A percentile compares a stretch with the other conserved stretches of the same genome.
Evolutionary conservation across 2,329 filamentous ascomycete species (phyloP).

Genomic region (Aurifilum marmelostoma): DNA sequence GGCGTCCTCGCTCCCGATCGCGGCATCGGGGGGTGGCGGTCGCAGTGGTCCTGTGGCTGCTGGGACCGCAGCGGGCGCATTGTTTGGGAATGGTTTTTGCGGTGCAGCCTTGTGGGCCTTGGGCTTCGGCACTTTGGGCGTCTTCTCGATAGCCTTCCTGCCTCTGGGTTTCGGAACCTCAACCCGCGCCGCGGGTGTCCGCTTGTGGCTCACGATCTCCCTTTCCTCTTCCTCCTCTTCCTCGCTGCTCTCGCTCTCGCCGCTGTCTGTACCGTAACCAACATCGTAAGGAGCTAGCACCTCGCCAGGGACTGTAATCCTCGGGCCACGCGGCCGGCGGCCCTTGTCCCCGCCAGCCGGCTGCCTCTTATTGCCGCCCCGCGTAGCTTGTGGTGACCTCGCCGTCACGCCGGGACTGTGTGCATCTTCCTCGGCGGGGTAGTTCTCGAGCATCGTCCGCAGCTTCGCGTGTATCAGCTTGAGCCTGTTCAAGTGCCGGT

Average conservation of each 20-base stretch:
- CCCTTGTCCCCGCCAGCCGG: slow-evolving; percentile 48
- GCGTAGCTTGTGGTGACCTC: slow-evolving; percentile 58
- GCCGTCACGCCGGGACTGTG: slow-evolving; percentile 53
- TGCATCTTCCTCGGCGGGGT: slow-evolving; percentile 54
- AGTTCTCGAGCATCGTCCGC: slow-evolving; percentile 63
- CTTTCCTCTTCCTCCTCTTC: slow-evolving; percentile 52
- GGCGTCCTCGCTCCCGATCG: slow-evolving; percentile 60
- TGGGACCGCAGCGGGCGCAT: slow-evolving; percentile 19
- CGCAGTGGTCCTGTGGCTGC: slow-evolving; percentile 44
- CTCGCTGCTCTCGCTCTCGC: slow-evolving; percentile 56
- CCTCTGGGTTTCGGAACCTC: slow-evolving; percentile 47
- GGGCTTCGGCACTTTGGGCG: slow-evolving; percentile 47
- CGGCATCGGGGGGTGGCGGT: slow-evolving; percentile 63
- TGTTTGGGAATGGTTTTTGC: slow-evolving; percentile 26
- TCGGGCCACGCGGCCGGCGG: slow-evolving; percentile 52
- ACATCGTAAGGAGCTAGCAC: slow-evolving; percentile 68
- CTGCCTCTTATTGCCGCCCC: slow-evolving; percentile 53
- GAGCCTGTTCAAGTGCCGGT: slow-evolving; percentile 63
- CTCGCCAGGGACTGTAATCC: slow-evolving; percentile 68
- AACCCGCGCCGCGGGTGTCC: slow-evolving; percentile 39
- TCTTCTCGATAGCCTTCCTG: slow-evolving; percentile 42
- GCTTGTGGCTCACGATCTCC: slow-evolving; percentile 47
- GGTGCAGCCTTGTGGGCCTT: slow-evolving; percentile 36
- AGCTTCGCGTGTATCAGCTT: slow-evolving; percentile 63
- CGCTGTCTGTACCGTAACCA: slow-evolving; percentile 62